phyloP scores from a whole-genome alignment of 768 basidiomycete genomes.

The Gloeophyllum trabeum region DNA sequence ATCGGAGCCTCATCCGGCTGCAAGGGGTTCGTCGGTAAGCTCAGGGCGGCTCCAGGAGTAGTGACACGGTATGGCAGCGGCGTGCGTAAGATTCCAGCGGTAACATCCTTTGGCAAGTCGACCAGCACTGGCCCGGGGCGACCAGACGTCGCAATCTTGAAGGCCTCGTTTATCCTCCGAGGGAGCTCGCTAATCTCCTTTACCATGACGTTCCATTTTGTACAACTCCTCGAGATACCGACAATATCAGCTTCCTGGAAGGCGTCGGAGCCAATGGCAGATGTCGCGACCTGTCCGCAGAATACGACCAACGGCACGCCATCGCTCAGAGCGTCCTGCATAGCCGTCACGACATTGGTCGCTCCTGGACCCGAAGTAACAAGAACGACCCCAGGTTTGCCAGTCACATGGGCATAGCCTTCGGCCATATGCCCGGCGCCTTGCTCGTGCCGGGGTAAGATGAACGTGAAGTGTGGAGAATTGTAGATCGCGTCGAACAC shows the following conservation, averaged over 20 bases:
- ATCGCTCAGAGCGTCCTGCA: conserved; percentile 95
- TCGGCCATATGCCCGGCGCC: conserved; percentile 99
- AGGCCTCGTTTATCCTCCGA: conserved; percentile 94
- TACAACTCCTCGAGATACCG: conserved; percentile 93
- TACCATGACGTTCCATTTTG: conserved; percentile 99
- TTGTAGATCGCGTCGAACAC: conserved; percentile 99
- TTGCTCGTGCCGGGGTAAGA: conserved; percentile 94
- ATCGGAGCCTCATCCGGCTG: conserved; percentile 40
- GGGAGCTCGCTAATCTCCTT: conserved; percentile 95
- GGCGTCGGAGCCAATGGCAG: conserved; percentile 96
- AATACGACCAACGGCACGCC: conserved; percentile 94
- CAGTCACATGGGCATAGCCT: conserved; percentile 94
- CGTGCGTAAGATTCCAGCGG: conserved; percentile 79
- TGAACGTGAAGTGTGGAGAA: conserved; percentile 88
- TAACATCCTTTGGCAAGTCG: conserved; percentile 98
- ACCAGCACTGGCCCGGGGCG: conserved; percentile 97
- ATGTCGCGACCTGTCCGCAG: conserved; percentile 96
- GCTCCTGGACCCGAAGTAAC: conserved; percentile 98
- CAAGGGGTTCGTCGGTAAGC: conserved; percentile 67
- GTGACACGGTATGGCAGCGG: conserved; percentile 81
- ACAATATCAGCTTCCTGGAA: conserved; percentile 98
- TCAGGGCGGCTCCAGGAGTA: conserved; percentile 67
- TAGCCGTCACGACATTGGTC: conserved; percentile 94
- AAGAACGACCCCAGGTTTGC: conserved; percentile 94
- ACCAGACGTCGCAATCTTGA: conserved; percentile 97